Evolutionary conservation across 2,329 filamentous ascomycete species (phyloP).

Genomic region (Exophiala xenobiotica): DNA sequence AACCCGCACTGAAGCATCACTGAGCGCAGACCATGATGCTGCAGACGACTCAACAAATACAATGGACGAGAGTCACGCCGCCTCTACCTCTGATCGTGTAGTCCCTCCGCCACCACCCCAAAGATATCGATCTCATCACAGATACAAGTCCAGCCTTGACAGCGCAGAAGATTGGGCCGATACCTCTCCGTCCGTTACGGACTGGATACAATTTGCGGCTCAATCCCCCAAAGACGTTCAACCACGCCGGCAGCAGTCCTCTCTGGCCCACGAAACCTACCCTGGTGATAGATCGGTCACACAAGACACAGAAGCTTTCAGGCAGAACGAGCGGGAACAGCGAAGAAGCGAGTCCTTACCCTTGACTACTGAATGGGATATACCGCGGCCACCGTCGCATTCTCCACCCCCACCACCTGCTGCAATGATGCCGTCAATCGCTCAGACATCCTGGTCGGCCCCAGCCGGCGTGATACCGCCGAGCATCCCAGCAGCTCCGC

Average conservation of each 20-base stretch:
- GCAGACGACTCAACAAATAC: not conserved
- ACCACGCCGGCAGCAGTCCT: constrained; percentile 11
- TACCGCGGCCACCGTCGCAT: constrained; percentile 28
- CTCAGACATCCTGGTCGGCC: constrained; percentile 23
- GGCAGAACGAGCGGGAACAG: not conserved
- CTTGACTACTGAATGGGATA: constrained; percentile 4
- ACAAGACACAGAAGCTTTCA: not conserved
- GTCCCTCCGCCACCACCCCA: constrained; percentile 14
- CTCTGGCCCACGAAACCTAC: constrained; percentile 13
- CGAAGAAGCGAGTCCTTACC: not conserved
- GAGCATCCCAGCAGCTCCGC: constrained; percentile 6
- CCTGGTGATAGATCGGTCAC: constrained; percentile 1
- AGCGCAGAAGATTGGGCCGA: constrained; percentile 49
- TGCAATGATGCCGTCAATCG: constrained; percentile 18
- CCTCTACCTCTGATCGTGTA: not conserved
- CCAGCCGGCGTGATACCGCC: constrained; percentile 13
- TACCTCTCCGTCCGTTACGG: constrained; percentile 50
- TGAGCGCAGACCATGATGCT: not conserved
- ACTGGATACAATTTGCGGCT: constrained; percentile 48
- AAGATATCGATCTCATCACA: constrained; percentile 24
- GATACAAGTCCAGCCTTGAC: constrained; percentile 44
- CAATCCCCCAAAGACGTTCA: constrained; percentile 13
- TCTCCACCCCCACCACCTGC: constrained; percentile 29
- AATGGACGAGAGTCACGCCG: not conserved
- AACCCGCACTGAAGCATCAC: constrained; percentile 8